Conservation (phyloP, 148 eudicot species). For the Fagopyrum homotropicum region DNA sequence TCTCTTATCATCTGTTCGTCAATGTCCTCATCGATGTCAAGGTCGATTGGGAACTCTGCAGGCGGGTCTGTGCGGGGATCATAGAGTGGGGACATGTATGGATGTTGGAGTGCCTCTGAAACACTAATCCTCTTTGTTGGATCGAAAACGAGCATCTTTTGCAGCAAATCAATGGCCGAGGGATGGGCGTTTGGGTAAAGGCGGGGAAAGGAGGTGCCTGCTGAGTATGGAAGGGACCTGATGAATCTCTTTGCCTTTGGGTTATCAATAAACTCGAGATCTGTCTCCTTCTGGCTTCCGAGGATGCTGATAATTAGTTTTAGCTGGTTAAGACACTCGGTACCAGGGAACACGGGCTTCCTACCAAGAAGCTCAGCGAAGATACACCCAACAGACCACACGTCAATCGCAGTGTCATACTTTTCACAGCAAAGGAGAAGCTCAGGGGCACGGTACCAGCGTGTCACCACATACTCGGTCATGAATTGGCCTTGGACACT, state of each 20-base stretch:
- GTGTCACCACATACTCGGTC: constrained; percentile 39
- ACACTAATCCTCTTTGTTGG: constrained; percentile 33
- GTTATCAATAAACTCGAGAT: constrained; percentile 26
- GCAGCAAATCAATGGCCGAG: constrained; percentile 32
- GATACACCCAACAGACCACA: constrained; percentile 46
- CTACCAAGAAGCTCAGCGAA: constrained; percentile 41
- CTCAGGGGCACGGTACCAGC: constrained; percentile 45
- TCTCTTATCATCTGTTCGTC: constrained; percentile 28
- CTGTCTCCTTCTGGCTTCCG: constrained; percentile 22
- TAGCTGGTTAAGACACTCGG: constrained; percentile 20
- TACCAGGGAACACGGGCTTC: constrained; percentile 31
- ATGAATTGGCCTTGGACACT: constrained; percentile 19
- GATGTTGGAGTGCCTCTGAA: constrained; percentile 33
- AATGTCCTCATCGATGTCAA: constrained; percentile 20
- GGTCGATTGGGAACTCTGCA: constrained; percentile 17
- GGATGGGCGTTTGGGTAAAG: constrained; percentile 30
- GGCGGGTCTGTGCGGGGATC: constrained; percentile 10
- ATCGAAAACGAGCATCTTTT: constrained; percentile 33
- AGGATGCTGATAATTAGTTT: constrained; percentile 21
- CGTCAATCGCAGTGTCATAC: constrained; percentile 35
- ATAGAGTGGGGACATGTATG: constrained; percentile 24
- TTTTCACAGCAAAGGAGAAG: constrained; percentile 23
- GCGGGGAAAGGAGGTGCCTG: constrained; percentile 9
- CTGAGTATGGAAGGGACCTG: constrained; percentile 11
- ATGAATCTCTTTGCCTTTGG: constrained; percentile 18